Evolutionary conservation across 192 early-diverging fungal genomes (phyloP), one percentile per base, ranked within the genome.

Genomic region (Rhizoclosmatium sp.): DNA sequence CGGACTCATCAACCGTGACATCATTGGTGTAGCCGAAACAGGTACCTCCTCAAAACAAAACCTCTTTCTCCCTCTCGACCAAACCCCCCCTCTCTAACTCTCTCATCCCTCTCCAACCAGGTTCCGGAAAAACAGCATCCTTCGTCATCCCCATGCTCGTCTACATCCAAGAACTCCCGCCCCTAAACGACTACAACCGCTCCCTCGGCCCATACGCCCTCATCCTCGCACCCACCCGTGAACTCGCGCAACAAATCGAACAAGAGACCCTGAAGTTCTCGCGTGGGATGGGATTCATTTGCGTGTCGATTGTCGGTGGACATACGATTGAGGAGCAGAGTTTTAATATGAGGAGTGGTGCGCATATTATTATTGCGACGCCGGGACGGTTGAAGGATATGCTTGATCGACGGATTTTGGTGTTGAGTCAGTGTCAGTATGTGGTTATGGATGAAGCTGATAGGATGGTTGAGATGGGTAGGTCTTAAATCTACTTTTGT

Each of bases 401-500:
- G 79, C 82, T 99, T 40, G 96, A 98, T 58, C 88, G 93, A 48
- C 90, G 95, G 23, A 94, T 98, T 73, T 74, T 98, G 67, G 94
- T 97, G 2, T 86, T 99, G 47, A 91, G 91, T 84, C 97, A 97
- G 84, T 98, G 97, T 85, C 91, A 94, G 2, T 99, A 97, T 82
- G 95, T 99, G 21, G 98, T 99, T 21, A 97, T 99, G 97, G 98
- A 99, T 82, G 98, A 99, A 87, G 97, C 96, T 64, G 97, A 98
- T 83, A 93, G 95, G 73, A 89, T 91, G 89, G 81, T 89, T 62
- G 86, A 88, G 44, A 80, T 86, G 81, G 85, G 75, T 76, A 47
- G 16, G 31, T 31, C 39, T 40, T 47, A 14, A 41, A 41, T 45
- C 14, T 62, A 19, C 21, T 62, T 62, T 62, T 62, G 23, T 4